Percentiles rank a stretch among this genome's conserved stretches.
These are phyloP conservation scores for Enterocytospora artemiae DNA, from an alignment of 371 early-diverging fungal species.

Conservation along the genomic window DNA sequence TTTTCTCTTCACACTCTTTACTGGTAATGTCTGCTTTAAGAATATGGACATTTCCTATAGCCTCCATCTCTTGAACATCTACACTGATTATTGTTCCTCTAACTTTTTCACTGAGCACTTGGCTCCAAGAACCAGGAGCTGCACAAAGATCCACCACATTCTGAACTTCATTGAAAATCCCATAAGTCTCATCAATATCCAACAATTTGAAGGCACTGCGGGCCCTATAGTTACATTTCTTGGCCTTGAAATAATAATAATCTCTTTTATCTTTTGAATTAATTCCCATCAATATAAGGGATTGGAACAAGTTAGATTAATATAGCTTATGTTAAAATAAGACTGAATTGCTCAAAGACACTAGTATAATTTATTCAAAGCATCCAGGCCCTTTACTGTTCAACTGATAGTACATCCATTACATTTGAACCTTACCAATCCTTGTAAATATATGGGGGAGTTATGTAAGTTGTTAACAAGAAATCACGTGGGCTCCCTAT, in stretches of 20 bases:
- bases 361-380: too few species aligned
- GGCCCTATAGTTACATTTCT: constrained; percentile 53
- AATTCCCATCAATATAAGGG: constrained; percentile 62
- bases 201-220: constrained; percentile 55
- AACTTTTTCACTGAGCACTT: constrained; percentile 10
- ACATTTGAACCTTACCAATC: too few species aligned
- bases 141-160: constrained; percentile 55
- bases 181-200: constrained; percentile 47
- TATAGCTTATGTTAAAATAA: too few species aligned
- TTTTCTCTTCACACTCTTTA: constrained; percentile 59
- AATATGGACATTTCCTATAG: constrained; percentile 77
- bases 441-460: too few species aligned
- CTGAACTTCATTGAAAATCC: constrained; percentile 25
- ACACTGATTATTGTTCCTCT: constrained; percentile 70
- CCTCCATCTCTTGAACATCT: constrained; percentile 92
- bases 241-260: constrained; percentile 64
- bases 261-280: constrained; percentile 83
- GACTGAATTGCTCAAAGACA: too few species aligned
- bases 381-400: too few species aligned
- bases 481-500: too few species aligned
- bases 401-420: too few species aligned
- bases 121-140: constrained; percentile 57
- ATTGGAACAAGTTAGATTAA: not conserved
- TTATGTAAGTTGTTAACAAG: too few species aligned
- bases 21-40: constrained; percentile 96